phyloP scores from a whole-genome alignment of 495 filamentous ascomycete genomes.

The Penicillium riverlandense region DNA sequence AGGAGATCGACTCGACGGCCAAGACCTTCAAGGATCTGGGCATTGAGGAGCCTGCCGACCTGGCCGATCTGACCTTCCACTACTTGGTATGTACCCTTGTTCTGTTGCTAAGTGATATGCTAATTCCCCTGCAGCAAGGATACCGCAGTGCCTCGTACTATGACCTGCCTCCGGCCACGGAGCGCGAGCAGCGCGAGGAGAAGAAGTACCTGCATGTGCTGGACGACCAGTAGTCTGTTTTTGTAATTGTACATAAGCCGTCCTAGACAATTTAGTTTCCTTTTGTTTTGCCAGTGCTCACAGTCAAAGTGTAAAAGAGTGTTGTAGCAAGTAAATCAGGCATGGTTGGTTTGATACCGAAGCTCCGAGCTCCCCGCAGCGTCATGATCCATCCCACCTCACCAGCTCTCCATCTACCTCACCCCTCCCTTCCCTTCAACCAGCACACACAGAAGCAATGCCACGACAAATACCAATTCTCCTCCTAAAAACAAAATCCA shows the following conservation, averaged over 20 bases:
- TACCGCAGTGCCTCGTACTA: slow-evolving; percentile 79
- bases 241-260: slow-evolving; percentile 40
- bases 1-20: slow-evolving; percentile 79
- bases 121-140: slow-evolving; percentile 53
- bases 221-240: slow-evolving; percentile 65
- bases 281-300: slow-evolving; percentile 12
- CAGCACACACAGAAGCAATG: slow-evolving; percentile 4
- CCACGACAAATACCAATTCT: slow-evolving; percentile 42
- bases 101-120: slow-evolving; percentile 15
- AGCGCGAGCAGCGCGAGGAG: slow-evolving; percentile 90
- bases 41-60: slow-evolving; percentile 70
- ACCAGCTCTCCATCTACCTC: slow-evolving; percentile 1
- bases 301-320: too few species aligned
- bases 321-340: not conserved
- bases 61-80: slow-evolving; percentile 77
- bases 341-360: not conserved
- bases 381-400: not conserved
- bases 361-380: not conserved
- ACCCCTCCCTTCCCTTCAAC: not conserved
- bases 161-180: slow-evolving; percentile 87
- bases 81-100: slow-evolving; percentile 66
- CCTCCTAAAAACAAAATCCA: slow-evolving; percentile 81
- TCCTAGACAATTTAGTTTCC: slow-evolving; percentile 31
- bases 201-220: slow-evolving; percentile 93
- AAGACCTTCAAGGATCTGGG: slow-evolving; percentile 95